Conservation (phyloP, 2,329 filamentous ascomycete genomes). For the Alternaria longipes region DNA sequence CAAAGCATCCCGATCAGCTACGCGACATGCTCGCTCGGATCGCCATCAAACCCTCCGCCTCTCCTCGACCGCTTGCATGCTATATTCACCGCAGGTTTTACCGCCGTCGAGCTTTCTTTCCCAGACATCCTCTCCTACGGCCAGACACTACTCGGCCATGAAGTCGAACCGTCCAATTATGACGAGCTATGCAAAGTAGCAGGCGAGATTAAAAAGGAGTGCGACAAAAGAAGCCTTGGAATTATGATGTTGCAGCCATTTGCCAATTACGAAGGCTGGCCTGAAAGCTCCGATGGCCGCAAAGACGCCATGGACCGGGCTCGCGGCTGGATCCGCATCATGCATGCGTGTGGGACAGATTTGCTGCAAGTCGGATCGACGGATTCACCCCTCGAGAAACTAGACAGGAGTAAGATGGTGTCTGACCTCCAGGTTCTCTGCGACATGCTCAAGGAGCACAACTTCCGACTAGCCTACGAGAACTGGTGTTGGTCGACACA, state of each 20-base stretch:
- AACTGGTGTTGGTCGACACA: slow-evolving; percentile 78
- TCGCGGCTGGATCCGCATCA: slow-evolving; percentile 73
- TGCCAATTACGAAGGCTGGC: slow-evolving; percentile 80
- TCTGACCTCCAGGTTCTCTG: slow-evolving; percentile 68
- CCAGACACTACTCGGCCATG: slow-evolving; percentile 58
- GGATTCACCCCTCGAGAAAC: slow-evolving; percentile 65
- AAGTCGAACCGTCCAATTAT: slow-evolving; percentile 68
- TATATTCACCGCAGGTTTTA: slow-evolving; percentile 71
- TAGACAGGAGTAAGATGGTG: slow-evolving; percentile 65
- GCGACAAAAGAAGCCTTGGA: slow-evolving; percentile 63
- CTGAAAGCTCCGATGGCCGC: slow-evolving; percentile 64
- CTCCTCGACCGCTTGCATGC: slow-evolving; percentile 69
- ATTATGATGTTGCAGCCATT: slow-evolving; percentile 81
- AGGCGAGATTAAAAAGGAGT: slow-evolving; percentile 63
- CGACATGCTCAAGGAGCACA: slow-evolving; percentile 62
- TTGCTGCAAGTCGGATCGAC: slow-evolving; percentile 74
- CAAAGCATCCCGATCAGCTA: slow-evolving; percentile 61
- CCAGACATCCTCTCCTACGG: slow-evolving; percentile 75
- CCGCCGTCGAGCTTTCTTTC: slow-evolving; percentile 77
- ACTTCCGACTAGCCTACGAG: slow-evolving; percentile 75
- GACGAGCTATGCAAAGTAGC: slow-evolving; percentile 65
- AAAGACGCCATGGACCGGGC: slow-evolving; percentile 70
- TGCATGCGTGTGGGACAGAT: slow-evolving; percentile 74
- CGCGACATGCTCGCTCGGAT: slow-evolving; percentile 66
- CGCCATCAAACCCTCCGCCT: slow-evolving; percentile 53